Evolutionary conservation across 1,284 basidiomycete species (phyloP), one percentile per base, ranked within the genome.

Genomic region (Malassezia dermatis): DNA sequence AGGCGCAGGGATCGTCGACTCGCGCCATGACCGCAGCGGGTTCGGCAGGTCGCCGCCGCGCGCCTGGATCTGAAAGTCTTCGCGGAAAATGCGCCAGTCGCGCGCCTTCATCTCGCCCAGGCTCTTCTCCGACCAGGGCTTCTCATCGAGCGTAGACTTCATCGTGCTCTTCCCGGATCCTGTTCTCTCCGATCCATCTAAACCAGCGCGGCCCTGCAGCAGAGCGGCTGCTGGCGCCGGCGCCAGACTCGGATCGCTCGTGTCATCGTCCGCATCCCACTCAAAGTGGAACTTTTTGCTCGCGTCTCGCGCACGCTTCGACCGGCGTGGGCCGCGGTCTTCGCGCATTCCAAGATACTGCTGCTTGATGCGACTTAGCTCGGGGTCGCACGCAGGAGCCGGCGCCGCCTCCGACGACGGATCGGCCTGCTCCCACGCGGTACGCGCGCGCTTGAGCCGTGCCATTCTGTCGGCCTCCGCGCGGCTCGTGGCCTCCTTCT

Each of bases 31-130:
- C 31, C 93, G 84, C 49, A 99, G 75, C 1, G 93, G 93, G 60
- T 87, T 83, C 5, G 93, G 93, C 55, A 98, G 95, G 60, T 84
- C 81, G 31, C 93, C 93, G 73, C 40, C 89, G 75, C 90, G 78
- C 3, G 89, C 85, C 49, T 88, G 84, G 60, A 99, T 99, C 67
- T 84, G 90, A 78, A 94, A 99, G 76, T 99, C 93, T 76, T 98
- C 93, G 60, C 91, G 80, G 78, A 99, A 98, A 75, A 99, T 98
- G 67, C 93, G 83, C 93, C 93, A 99, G 75, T 99, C 93, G 53
- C 93, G 81, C 67, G 96, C 94, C 71, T 86, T 87, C 94, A 99
- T 96, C 76, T 96, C 89, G 2, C 79, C 76, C 28, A 98, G 78
- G 1, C 84, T 81, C 76, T 99, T 99, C n/a, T 95, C 89, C 2